These are phyloP conservation scores for Nicotiana noctiflora DNA, from an alignment of 257 asterid genomes.

Conservation along the genomic window DNA sequence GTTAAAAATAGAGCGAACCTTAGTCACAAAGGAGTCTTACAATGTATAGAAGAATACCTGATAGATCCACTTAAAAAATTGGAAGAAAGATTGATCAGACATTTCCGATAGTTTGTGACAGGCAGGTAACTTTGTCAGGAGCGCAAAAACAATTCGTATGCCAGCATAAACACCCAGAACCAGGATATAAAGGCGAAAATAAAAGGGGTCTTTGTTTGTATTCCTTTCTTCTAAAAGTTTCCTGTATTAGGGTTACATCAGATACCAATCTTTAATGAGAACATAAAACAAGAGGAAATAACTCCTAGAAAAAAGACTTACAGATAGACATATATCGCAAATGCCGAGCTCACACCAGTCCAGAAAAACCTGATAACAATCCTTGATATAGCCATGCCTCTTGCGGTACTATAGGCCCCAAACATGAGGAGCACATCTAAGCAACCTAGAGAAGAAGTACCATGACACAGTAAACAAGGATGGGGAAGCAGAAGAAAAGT, in stretches of 20 bases:
- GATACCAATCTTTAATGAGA: conserved; percentile 12
- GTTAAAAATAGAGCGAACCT: background rate
- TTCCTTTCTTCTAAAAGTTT: conserved; percentile 66
- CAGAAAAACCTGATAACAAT: conserved; percentile 87
- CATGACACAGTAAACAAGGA: conserved; percentile 18
- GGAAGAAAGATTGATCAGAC: conserved; percentile 93
- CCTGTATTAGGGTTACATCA: conserved; percentile 46
- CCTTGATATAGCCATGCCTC: conserved; percentile 97
- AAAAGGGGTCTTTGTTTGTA: conserved; percentile 44
- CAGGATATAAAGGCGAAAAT: conserved; percentile 86
- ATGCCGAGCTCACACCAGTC: conserved; percentile 68
- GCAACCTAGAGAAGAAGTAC: conserved; percentile 44
- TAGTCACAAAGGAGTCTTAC: background rate
- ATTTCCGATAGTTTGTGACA: conserved; percentile 79
- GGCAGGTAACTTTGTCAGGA: conserved; percentile 73
- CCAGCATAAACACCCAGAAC: conserved; percentile 91
- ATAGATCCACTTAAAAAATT: conserved; percentile 96
- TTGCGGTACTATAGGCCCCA: conserved; percentile 91
- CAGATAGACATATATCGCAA: conserved; percentile 69
- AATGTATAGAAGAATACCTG: conserved; percentile 40
- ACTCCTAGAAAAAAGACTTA: conserved; percentile 34
- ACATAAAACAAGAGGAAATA: background rate
- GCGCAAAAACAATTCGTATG: conserved; percentile 56
- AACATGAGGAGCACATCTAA: conserved; percentile 82
- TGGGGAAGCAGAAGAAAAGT: conserved; percentile 12